Base-by-base conservation (phyloP, 2,329 filamentous ascomycete genomes). In the Fusarium sp. region DNA sequence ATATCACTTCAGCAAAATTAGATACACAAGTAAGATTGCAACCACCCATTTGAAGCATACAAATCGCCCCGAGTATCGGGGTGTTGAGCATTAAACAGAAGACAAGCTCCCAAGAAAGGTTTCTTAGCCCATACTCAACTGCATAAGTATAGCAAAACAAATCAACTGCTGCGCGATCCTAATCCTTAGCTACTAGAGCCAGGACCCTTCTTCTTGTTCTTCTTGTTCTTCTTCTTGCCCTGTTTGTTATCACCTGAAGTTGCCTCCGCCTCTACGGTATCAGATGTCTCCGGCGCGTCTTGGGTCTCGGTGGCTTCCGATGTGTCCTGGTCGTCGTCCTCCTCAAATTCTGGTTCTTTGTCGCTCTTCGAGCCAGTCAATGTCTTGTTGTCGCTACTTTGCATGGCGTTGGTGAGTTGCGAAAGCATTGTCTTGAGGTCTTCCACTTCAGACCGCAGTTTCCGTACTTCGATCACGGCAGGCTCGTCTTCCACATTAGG, bases 401-500 rank as follows among this genome's bases (percentile, higher is more conserved):
- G 68, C n/a, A 73, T 61, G n/a, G 71, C 67, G n/a, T 72, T 68
- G 32, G 57, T 73, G 20, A 79, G 67, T 10, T 79, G 71, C 4
- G 68, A 68, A 51, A 88, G 62, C 75, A 88, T 73, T 5, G 75
- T 71, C 76, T 85, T 89, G 63, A 91, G 76, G 70, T 87, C 82
- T 14, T 84, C 82, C 10, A 90, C 81, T 73, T 91, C 89, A 9
- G 78, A 79, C 54, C 84, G 84, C 68, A 91, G 79, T 75, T 85
- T 84, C 70, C 80, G 81, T 27, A 90, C 82, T 76, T 97, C 93
- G 23, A 91, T 65, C n/a, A 93, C 88, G 2, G 91, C 89, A 13
- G 86, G 87, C 66, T 97, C 93, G 32, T 90, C 87, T 72, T 93
- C 91, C 6, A 98, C 87, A 77, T 98, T 93, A 1, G 94, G 92